Evolutionary conservation across 148 eudicot genomes (phyloP).

Genomic region (Heliosperma pusillum): DNA sequence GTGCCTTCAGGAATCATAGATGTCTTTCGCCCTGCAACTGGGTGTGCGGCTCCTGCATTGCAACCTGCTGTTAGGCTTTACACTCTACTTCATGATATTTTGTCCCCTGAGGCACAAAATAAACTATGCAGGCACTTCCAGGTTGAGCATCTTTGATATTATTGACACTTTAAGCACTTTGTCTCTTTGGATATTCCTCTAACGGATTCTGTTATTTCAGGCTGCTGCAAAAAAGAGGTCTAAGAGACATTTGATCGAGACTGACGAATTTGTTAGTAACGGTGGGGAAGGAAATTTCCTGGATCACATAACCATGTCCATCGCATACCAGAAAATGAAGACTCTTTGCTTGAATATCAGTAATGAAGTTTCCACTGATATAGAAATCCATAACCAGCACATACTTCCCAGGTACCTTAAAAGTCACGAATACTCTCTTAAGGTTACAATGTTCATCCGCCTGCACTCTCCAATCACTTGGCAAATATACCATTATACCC

Average conservation of each 20-base stretch:
- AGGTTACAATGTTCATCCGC: too few relatives aligned
- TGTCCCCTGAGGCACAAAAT: slow-evolving; percentile 86
- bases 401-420: slow-evolving; percentile 75
- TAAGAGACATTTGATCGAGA: slow-evolving; percentile 77
- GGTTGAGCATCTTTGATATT: slow-evolving; percentile 35
- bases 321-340: slow-evolving; percentile 92
- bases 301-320: slow-evolving; percentile 58
- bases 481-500: too few relatives aligned
- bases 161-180: slow-evolving; percentile 1
- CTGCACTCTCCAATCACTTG: too few relatives aligned
- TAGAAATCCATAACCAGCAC: slow-evolving; percentile 81
- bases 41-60: slow-evolving; percentile 76
- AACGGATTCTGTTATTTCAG: slow-evolving; percentile 31
- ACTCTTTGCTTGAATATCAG: slow-evolving; percentile 73
- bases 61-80: slow-evolving; percentile 83
- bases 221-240: slow-evolving; percentile 94
- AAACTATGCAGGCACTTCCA: slow-evolving; percentile 84
- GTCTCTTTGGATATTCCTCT: slow-evolving; percentile 2
- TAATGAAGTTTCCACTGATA: slow-evolving; percentile 82
- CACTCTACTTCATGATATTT: slow-evolving; percentile 81
- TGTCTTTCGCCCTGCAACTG: slow-evolving; percentile 76
- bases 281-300: slow-evolving; percentile 54
- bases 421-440: too few relatives aligned
- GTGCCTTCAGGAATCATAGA: slow-evolving; percentile 67
- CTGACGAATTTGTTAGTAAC: slow-evolving; percentile 73